Evolutionary conservation across 1,139 yeast species (phyloP), one percentile per base, ranked within the genome.

Genomic region (Ogataea hybrid): DNA sequence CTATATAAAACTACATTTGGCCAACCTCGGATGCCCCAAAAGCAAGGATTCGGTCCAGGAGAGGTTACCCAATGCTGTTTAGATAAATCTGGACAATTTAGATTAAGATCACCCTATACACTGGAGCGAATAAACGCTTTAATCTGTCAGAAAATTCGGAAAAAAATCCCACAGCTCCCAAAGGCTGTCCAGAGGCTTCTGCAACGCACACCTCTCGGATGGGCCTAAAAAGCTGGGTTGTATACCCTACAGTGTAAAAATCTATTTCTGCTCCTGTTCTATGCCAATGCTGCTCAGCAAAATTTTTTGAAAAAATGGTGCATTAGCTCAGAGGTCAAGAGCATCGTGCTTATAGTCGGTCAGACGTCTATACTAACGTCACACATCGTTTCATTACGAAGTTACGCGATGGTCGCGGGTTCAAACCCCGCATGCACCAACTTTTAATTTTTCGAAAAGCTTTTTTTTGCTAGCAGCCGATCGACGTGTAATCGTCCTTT

Each of bases 321-420:
- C 61, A 58, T 59, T 59, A 59, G 64, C 64, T 59, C 64, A 59
- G 64, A 58, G 63, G 64, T 59, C 55, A 52, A 59, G 64, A 59
- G 64, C 64, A 58, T 59, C 64, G 64, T 59, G 64, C 64, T 59
- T 59, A 59, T 59, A 59, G 63, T 58, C 62, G 64, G 59, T 49
- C 54, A 47, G 50, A 56, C 64, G 61, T 51, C 59, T 59, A 57
- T 59, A 51, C 59, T 31, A 47, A 59, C 53, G 59, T 54, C 62
- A 59, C 63, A 47, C 52, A 48, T 56, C 60, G 61, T 57, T 58
- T 55, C 55, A 45, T 43, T 43, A 44, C 48, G 52, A 56, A 59
- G 64, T 56, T 54, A 59, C 64, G 64, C 64, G 64, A 59, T 58
- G 64, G 64, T 59, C 64, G 57, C 64, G 64, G 64, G 64, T 59